Evolutionary conservation across 345 rosid species (phyloP), one percentile per base, ranked within the genome.

Genomic region (Aethionema arabicum): DNA sequence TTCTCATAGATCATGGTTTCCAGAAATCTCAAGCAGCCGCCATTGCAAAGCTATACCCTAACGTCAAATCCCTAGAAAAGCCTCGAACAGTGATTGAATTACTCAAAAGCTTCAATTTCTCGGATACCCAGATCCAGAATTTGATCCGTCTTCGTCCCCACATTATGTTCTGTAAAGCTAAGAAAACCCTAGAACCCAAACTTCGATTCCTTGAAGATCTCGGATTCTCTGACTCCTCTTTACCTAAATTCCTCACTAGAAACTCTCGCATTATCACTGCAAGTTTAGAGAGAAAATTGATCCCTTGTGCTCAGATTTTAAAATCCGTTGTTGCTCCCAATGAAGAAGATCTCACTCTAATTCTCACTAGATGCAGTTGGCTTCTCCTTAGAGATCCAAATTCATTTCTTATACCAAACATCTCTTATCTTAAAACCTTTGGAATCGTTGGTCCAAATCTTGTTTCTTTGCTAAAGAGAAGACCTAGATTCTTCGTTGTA

Each of bases 371-470:
- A 41, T 66, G 77, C 41, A 39, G 54, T 37, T 63, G 71, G 74
- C 6, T 77, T 21, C 11, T 69, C 8, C 9, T 7, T 2, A 61
- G 1, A 37, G 11, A 68, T 8, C 70, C 81, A 0, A 48, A 71
- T 6, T 55, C 41, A 0, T 40, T 46, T 8, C 56, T 79, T 35
- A 36, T 59, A 48, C 66, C 60, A 7, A 76, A 79, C 40, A 52
- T 76, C 16, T 66, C 69, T 3, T 66, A 35, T 48, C 46, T 79
- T n/a, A 42, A 57, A 66, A 47, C 59, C 46, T 49, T 46, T 57
- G 82, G 79, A 16, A 72, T 77, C 59, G 66, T 60, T 44, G 73
- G 73, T 14, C 56, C 74, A 61, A 79, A 78, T 69, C 64, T 73
- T 5, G 41, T 74, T 3, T 45, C 5, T 48, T 30, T 76, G 31